These are phyloP conservation scores for Aegilops bicornis DNA, from an alignment of 176 grass and related monocot genomes.

Conservation along the genomic window DNA sequence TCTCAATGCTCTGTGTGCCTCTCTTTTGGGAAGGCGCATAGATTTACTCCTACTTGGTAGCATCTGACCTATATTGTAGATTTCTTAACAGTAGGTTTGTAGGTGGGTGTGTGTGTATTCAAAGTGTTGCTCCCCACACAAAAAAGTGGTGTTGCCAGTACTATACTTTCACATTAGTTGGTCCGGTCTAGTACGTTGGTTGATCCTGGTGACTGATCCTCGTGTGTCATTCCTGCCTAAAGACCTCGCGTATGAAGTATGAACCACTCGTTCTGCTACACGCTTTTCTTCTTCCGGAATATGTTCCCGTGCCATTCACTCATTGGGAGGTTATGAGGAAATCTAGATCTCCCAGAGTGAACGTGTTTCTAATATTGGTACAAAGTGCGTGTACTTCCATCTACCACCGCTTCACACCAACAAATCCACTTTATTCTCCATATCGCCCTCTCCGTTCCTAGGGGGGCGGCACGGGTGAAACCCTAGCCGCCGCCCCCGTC, in stretches of 20 bases:
- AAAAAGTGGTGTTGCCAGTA: background rate
- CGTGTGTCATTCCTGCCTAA: slow-evolving; percentile 2
- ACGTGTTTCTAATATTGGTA: background rate
- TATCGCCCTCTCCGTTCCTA: too few relatives aligned
- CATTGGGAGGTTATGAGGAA: background rate
- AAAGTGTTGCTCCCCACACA: background rate
- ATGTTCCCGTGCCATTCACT: background rate
- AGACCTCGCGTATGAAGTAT: slow-evolving; percentile 1
- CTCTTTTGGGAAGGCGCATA: slow-evolving; percentile 42
- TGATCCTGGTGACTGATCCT: background rate
- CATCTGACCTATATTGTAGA: slow-evolving; percentile 31
- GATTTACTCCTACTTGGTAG: slow-evolving; percentile 23
- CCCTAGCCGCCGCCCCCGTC: too few relatives aligned
- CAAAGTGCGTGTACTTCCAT: too few relatives aligned
- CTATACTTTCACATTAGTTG: slow-evolving; percentile 22
- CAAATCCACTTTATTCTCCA: too few relatives aligned
- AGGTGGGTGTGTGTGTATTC: background rate
- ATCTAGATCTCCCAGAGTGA: background rate
- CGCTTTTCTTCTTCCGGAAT: background rate
- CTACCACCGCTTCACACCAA: too few relatives aligned
- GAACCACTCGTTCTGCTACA: background rate
- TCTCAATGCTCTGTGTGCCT: slow-evolving; percentile 45
- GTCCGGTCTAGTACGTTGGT: slow-evolving; percentile 11
- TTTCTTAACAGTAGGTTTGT: background rate
- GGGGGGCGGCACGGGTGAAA: too few relatives aligned